Conservation (phyloP, 139 green algal species). For the Zygnema cylindricum region DNA sequence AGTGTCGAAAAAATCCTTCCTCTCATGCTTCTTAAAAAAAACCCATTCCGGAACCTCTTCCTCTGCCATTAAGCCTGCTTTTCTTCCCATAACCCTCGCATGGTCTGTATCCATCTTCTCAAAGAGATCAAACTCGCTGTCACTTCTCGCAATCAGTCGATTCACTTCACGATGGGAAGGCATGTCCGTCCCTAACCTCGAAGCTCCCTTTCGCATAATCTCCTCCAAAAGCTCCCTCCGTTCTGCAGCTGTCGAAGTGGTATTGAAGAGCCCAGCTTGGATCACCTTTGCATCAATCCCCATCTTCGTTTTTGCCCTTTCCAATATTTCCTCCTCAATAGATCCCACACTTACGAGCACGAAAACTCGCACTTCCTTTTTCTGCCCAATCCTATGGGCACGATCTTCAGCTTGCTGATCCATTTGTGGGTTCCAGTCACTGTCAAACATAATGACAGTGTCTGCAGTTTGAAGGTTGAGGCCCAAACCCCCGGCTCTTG, state of each 20-base stretch:
- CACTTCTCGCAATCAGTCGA: constrained; percentile 67
- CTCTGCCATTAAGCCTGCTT: constrained; percentile 59
- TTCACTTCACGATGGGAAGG: constrained; percentile 71
- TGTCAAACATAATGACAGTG: constrained; percentile 82
- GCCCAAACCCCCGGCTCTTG: constrained; percentile 77
- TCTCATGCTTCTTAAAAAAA: constrained; percentile 34
- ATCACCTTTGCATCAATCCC: constrained; percentile 82
- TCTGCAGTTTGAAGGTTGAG: constrained; percentile 86
- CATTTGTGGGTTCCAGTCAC: constrained; percentile 78
- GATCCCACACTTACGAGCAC: constrained; percentile 75
- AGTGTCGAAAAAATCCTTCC: constrained; percentile 5
- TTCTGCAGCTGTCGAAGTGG: constrained; percentile 54
- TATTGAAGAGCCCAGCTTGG: constrained; percentile 58
- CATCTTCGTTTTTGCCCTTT: constrained; percentile 75
- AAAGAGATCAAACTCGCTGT: constrained; percentile 72
- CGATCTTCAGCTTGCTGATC: constrained; percentile 79
- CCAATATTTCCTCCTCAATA: constrained; percentile 83
- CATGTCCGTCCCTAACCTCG: constrained; percentile 54
- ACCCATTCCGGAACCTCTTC: constrained; percentile 72
- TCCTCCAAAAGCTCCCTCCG: constrained; percentile 69
- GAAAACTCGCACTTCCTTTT: constrained; percentile 78
- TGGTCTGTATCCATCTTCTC: constrained; percentile 71
- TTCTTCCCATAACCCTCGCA: neutral
- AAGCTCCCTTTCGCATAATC: constrained; percentile 66
- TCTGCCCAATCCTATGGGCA: constrained; percentile 79